Conservation (phyloP, 1,284 basidiomycete species). For the Ustanciosporium gigantosporum region DNA sequence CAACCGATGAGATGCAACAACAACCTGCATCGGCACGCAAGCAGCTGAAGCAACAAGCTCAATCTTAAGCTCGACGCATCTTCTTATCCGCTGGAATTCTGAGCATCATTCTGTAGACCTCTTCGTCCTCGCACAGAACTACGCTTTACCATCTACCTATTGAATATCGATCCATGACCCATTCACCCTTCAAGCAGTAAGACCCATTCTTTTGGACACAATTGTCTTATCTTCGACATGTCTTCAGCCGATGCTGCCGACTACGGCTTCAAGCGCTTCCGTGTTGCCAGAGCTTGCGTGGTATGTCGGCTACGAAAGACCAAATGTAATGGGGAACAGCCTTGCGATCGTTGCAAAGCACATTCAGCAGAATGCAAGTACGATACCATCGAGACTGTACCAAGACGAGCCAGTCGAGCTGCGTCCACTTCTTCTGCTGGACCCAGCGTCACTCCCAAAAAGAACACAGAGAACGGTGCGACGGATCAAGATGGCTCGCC, state of each 20-base stretch:
- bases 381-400: constrained; percentile 22
- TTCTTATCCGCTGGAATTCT: no score
- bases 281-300: constrained; percentile 27
- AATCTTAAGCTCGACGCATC: no score
- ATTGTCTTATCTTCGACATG: no score
- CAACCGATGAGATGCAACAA: no score
- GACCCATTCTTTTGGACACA: no score
- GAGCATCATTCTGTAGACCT: no score
- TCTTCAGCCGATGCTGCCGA: constrained; percentile 40
- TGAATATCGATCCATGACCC: no score
- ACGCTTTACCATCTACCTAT: no score
- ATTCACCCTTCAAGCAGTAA: no score
- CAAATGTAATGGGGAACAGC: constrained; percentile 39
- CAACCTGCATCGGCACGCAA: no score
- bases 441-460: background rate
- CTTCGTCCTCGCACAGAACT: no score
- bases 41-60: no score
- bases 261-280: constrained; percentile 37
- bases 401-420: constrained; percentile 11
- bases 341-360: constrained; percentile 37
- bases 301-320: constrained; percentile 39
- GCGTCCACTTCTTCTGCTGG: background rate
- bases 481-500: constrained; percentile 9
- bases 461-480: constrained; percentile 5
- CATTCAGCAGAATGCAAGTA: constrained; percentile 39